Evolutionary conservation across 108 stramenopile genomes (phyloP), one percentile per base, ranked within the genome.

Genomic region (Stephanodiscus triporus): DNA sequence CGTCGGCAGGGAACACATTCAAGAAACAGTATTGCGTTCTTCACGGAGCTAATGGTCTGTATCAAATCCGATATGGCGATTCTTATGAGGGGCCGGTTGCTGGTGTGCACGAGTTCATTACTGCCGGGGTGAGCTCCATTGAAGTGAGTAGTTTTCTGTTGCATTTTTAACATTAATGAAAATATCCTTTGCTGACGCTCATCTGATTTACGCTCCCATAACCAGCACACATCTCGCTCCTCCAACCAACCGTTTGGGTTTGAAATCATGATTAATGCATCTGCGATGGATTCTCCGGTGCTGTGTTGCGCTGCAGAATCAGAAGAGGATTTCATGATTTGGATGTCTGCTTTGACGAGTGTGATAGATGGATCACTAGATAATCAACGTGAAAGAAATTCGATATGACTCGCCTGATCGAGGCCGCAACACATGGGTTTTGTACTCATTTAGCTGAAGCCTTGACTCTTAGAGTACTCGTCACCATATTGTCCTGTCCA

Each of bases 51-150:
- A 74, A 74, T 66, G 80, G 80, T 7, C 55, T 81, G 0, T 81
- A 81, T 66, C 80, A 81, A 60, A 54, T 81, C 20, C 73, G 80
- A 34, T 81, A 74, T 61, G 80, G 80, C 19, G 57, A 64, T 19
- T 53, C 70, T 1, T 66, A 53, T 4, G 27, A 40, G 13, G 68
- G 55, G 4, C 56, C 62, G 30, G 63, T 69, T 9, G 56, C 43
- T 22, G 80, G 80, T 23, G 80, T 81, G 2, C 73, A 56, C 40
- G 80, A 81, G 56, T 81, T 81, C 30, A 69, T 81, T 29, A 81
- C 80, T 45, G 70, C 73, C 14, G 67, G 72, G 10, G 80, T 81
- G 29, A 70, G 63, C 32, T 57, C 54, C 22, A 60, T 74, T 65
- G 80, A 81, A 20, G 58, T 59, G 34, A 34, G 58, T 59, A 17